Evolutionary conservation across 768 basidiomycete genomes (phyloP).

Genomic region (Hypsizygus marmoreus): DNA sequence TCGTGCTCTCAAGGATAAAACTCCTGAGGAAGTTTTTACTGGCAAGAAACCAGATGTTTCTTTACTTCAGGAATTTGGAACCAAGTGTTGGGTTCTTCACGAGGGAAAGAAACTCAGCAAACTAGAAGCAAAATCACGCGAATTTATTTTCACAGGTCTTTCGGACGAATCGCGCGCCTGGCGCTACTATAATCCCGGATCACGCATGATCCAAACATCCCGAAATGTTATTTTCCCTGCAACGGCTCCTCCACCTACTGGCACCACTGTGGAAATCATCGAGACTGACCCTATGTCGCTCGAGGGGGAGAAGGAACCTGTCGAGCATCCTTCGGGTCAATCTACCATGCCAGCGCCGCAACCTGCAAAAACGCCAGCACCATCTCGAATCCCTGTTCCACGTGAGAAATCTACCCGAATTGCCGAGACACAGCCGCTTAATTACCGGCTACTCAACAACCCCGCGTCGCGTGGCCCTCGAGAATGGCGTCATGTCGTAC

Average conservation of each 20-base stretch:
- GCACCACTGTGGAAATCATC: background rate
- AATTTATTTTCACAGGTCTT: slow-evolving; percentile 7
- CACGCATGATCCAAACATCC: slow-evolving; percentile 4
- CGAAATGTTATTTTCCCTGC: slow-evolving; percentile 4
- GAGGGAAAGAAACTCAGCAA: slow-evolving; percentile 8
- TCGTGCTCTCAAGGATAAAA: background rate
- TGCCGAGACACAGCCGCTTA: background rate
- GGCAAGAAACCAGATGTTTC: slow-evolving; percentile 8
- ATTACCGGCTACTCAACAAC: slow-evolving; percentile 11
- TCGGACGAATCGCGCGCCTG: slow-evolving; percentile 10
- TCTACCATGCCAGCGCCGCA: too few species aligned
- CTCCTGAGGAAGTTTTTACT: slow-evolving; percentile 6
- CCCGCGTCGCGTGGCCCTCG: background rate
- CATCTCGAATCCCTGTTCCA: background rate
- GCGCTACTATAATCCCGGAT: slow-evolving; percentile 5
- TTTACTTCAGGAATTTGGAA: background rate
- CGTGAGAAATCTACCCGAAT: slow-evolving; percentile 2
- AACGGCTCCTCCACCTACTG: too few species aligned
- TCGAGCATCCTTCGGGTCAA: slow-evolving; percentile 2
- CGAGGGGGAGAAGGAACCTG: slow-evolving; percentile 4
- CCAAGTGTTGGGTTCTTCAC: slow-evolving; percentile 3
- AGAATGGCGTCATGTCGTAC: slow-evolving; percentile 3
- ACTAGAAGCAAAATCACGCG: slow-evolving; percentile 1
- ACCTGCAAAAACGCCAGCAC: background rate
- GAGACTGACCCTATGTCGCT: slow-evolving; percentile 7